These are phyloP conservation scores for Colletotrichum caudatum DNA, from an alignment of 2,329 filamentous ascomycete species.

Conservation along the genomic window DNA sequence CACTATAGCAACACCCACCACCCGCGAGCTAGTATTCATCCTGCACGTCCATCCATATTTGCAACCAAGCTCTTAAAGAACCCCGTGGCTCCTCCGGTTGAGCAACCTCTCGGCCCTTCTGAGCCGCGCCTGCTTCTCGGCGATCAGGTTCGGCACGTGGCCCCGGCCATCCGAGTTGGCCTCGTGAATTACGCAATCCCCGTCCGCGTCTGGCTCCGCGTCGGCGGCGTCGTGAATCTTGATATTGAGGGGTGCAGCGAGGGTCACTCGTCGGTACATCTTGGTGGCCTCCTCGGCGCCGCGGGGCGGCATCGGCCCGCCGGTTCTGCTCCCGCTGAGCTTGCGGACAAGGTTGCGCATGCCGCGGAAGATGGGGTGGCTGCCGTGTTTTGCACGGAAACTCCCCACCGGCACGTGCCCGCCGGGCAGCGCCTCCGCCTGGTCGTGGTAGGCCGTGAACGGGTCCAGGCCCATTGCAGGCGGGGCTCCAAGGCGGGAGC, in stretches of 20 bases:
- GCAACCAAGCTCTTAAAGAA: neutral
- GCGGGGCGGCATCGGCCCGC: conserved; percentile 31
- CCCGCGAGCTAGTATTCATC: neutral
- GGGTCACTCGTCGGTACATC: conserved; percentile 37
- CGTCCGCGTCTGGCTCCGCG: conserved; percentile 31
- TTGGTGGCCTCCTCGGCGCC: conserved; percentile 34
- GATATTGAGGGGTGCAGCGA: conserved; percentile 2
- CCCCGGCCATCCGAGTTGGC: conserved; percentile 42
- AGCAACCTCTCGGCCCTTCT: conserved; percentile 56
- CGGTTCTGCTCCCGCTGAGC: conserved; percentile 33
- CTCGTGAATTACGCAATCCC: conserved; percentile 42
- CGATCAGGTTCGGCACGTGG: conserved; percentile 46
- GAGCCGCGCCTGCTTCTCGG: conserved; percentile 55
- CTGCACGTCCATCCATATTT: neutral
- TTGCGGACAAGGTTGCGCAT: conserved; percentile 38
- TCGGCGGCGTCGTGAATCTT: conserved; percentile 40
- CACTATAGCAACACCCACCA: neutral
- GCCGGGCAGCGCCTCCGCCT: conserved; percentile 8
- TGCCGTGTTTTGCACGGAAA: conserved; percentile 32
- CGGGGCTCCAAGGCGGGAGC: conserved; percentile 39
- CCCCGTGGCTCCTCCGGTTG: conserved; percentile 21
- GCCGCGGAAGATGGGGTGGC: conserved; percentile 37
- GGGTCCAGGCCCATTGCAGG: conserved; percentile 37
- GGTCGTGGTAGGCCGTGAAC: conserved; percentile 24
- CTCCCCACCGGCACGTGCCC: conserved; percentile 13